phyloP scores from a whole-genome alignment of 768 basidiomycete genomes.

The Hericium erinaceus region DNA sequence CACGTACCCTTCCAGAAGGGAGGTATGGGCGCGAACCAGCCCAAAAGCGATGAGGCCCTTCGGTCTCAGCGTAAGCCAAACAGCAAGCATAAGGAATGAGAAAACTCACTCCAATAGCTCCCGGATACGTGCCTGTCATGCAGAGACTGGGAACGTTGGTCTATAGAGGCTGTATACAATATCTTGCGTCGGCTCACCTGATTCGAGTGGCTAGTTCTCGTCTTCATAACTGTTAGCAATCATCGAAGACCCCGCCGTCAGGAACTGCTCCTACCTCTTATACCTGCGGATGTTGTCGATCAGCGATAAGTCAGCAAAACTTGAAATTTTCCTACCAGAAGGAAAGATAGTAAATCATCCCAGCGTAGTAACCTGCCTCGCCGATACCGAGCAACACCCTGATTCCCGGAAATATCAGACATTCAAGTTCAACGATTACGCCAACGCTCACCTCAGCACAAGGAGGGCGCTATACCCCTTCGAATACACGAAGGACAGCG shows the following conservation, averaged over 20 bases:
- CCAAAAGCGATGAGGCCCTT: slow-evolving; percentile 51
- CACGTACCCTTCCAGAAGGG: slow-evolving; percentile 30
- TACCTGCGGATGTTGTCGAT: slow-evolving; percentile 18
- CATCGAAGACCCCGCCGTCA: not conserved
- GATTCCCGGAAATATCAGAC: not conserved
- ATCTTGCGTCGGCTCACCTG: slow-evolving; percentile 22
- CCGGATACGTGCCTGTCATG: slow-evolving; percentile 50
- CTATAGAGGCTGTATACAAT: not conserved
- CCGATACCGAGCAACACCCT: slow-evolving; percentile 54
- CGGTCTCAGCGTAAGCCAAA: not conserved
- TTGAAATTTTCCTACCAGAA: slow-evolving; percentile 31
- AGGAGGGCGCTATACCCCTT: slow-evolving; percentile 43
- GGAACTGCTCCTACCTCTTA: slow-evolving; percentile 12
- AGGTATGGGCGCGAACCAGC: slow-evolving; percentile 42
- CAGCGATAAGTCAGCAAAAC: not conserved
- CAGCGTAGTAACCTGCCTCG: slow-evolving; percentile 51
- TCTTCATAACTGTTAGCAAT: slow-evolving; percentile 15
- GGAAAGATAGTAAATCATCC: slow-evolving; percentile 52
- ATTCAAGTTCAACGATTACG: too few relatives aligned
- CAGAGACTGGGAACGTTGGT: slow-evolving; percentile 29
- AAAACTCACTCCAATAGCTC: slow-evolving; percentile 38
- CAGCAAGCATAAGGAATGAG: not conserved
- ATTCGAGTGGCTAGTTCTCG: slow-evolving; percentile 43
- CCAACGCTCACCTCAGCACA: slow-evolving; percentile 31
- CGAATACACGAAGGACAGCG: slow-evolving; percentile 44